Evolutionary conservation across 2,329 filamentous ascomycete genomes (phyloP), one percentile per base, ranked within the genome.

Genomic region (Botrytis fragariae): DNA sequence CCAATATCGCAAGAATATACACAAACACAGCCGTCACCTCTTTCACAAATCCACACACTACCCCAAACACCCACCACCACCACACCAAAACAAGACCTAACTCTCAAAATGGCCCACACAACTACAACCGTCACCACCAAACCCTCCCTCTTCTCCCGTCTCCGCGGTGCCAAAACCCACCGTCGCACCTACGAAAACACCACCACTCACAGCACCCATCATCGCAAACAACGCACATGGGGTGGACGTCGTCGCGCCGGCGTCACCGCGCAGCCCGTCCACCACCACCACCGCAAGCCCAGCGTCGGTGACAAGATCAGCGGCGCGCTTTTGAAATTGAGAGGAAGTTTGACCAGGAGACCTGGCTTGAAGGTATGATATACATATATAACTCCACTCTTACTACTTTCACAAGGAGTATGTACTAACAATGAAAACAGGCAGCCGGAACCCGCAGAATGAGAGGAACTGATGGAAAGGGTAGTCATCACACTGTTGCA

Each of bases 401-500:
- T 29, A 3, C 51, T 7, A 14, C 25, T n/a, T n/a, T 1, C 48
- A 14, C 1, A 0, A 4, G 6, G 2, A 3, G 8, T n/a, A 16
- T 6, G 45, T 48, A 3, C 54, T 73, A 64, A 72, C 29, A 32
- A 72, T 67, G 69, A 76, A n/a, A 70, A 60, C 72, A 92, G 90
- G 92, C 91, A 81, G 91, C 92, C 77, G 92, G 92, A 42, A 92
- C 91, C 68, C 86, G 91, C 74, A 87, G 92, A 72, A 93, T 93
- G 90, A 88, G 89, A 77, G 91, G 92, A 59, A 93, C 91, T 64
- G 92, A 93, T 81, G 91, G 91, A 3, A 88, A 90, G 54, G 88
- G 89, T 73, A 85, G 84, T 72, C 86, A 77, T 73, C 77, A 78
- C 64, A 76, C 75, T 35, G 25, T 51, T 68, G 68, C 29, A 6